Evolutionary conservation across 352 stramenopile species (phyloP).

Genomic region (Globisporangium cylindrosporum): DNA sequence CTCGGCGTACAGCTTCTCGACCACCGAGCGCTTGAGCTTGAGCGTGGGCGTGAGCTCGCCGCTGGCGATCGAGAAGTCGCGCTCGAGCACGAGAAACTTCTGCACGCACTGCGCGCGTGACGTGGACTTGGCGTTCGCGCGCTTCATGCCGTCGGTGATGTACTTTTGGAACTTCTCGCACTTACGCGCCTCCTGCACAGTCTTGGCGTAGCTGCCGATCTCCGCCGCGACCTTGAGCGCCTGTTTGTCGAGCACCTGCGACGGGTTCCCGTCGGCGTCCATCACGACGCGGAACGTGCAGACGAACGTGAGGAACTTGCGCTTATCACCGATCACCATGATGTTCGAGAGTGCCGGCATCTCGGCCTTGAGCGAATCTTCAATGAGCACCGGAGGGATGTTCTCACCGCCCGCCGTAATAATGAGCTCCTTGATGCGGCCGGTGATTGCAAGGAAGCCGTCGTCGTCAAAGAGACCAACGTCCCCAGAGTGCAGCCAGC

Average conservation of each 20-base stretch:
- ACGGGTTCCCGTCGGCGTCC: constrained; percentile 54
- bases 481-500: constrained; percentile 92
- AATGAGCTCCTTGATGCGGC: constrained; percentile 94
- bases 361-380: constrained; percentile 84
- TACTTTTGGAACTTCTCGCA: constrained; percentile 73
- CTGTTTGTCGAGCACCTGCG: constrained; percentile 67
- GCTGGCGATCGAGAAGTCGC: constrained; percentile 83
- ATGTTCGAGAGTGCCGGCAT: constrained; percentile 79
- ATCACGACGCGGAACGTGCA: constrained; percentile 78
- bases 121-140: constrained; percentile 49
- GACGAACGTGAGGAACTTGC: constrained; percentile 88
- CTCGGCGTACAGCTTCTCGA: constrained; percentile 83
- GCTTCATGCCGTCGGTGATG: constrained; percentile 67
- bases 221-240: constrained; percentile 59
- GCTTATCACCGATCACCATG: constrained; percentile 90
- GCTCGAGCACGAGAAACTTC: constrained; percentile 75
- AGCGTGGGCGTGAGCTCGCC: constrained; percentile 93
- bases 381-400: constrained; percentile 85
- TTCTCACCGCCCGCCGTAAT: constrained; percentile 93
- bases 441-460: constrained; percentile 91
- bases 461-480: constrained; percentile 78
- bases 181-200: constrained; percentile 68
- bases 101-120: constrained; percentile 62
- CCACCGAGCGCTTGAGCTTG: constrained; percentile 91
- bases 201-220: constrained; percentile 66